Conservation (phyloP, 331 rosid genomes). For the Telfairia occidentalis region DNA sequence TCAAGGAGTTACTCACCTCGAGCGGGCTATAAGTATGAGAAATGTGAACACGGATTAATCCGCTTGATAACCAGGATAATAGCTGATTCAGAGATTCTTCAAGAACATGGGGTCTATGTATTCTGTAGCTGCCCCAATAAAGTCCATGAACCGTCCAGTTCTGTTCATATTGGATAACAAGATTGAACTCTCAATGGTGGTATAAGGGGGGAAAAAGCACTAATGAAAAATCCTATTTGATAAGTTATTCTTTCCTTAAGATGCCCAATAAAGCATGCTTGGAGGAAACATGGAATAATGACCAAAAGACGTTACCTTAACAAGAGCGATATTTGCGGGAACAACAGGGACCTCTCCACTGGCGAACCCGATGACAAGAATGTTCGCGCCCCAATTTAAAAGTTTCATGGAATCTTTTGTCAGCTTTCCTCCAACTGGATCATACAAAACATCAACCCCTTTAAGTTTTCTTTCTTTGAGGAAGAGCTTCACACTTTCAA, state of each 20-base stretch:
- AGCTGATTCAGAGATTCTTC: slow-evolving; percentile 72
- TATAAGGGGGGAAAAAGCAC: background rate
- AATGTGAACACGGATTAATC: slow-evolving; percentile 60
- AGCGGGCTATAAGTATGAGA: slow-evolving; percentile 56
- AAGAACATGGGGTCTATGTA: slow-evolving; percentile 58
- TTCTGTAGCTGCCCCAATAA: slow-evolving; percentile 87
- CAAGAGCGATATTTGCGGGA: slow-evolving; percentile 83
- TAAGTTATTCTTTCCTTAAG: background rate
- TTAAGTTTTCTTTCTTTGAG: slow-evolving; percentile 56
- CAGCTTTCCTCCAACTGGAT: slow-evolving; percentile 90
- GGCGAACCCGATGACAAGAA: slow-evolving; percentile 87
- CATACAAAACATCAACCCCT: slow-evolving; percentile 89
- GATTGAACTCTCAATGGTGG: background rate
- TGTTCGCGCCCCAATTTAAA: slow-evolving; percentile 82
- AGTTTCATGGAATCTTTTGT: slow-evolving; percentile 60
- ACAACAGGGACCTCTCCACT: slow-evolving; percentile 86
- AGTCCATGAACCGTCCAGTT: slow-evolving; percentile 99
- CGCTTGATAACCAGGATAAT: slow-evolving; percentile 63
- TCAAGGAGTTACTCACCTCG: slow-evolving; percentile 51
- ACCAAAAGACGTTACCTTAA: slow-evolving; percentile 46
- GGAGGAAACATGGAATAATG: too few relatives aligned
- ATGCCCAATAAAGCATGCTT: slow-evolving; percentile 1
- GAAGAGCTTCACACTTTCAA: slow-evolving; percentile 56
- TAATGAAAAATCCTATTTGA: background rate
- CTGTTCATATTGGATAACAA: slow-evolving; percentile 26